Conservation (phyloP, 306 rosid species). For the Parietaria judaica region DNA sequence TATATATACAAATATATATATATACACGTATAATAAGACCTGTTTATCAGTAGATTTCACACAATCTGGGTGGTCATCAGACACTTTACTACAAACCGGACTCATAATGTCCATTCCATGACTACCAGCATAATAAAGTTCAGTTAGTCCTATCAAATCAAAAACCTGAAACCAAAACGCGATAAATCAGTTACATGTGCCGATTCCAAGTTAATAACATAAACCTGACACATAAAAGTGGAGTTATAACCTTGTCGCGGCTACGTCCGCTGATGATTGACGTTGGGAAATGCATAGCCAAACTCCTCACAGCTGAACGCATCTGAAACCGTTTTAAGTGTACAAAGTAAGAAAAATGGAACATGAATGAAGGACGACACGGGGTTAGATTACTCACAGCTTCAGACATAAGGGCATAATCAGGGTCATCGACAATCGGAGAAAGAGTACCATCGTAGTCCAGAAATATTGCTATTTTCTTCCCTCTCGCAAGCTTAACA, state of each 20-base stretch:
- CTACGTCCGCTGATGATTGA: slow-evolving; percentile 90
- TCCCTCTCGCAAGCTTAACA: slow-evolving; percentile 41
- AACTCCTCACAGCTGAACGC: slow-evolving; percentile 58
- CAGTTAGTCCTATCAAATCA: slow-evolving; percentile 79
- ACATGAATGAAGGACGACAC: background rate
- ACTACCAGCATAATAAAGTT: slow-evolving; percentile 95
- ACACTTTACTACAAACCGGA: slow-evolving; percentile 34
- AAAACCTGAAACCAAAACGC: slow-evolving; percentile 47
- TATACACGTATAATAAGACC: slow-evolving; percentile 39
- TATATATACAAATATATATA: no score
- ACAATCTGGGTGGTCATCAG: slow-evolving; percentile 40
- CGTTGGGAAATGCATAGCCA: slow-evolving; percentile 64
- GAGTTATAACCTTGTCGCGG: slow-evolving; percentile 60
- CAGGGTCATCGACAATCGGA: slow-evolving; percentile 91
- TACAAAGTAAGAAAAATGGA: background rate
- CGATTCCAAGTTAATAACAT: background rate
- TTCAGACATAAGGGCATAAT: slow-evolving; percentile 65
- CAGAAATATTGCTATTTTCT: slow-evolving; percentile 71
- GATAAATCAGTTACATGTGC: background rate
- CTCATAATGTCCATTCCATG: slow-evolving; percentile 97
- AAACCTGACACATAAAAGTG: no score
- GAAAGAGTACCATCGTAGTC: slow-evolving; percentile 97
- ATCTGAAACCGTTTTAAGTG: slow-evolving; percentile 31
- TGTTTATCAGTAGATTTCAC: slow-evolving; percentile 40
- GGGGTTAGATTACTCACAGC: slow-evolving; percentile 35